Evolutionary conservation across 1,284 basidiomycete genomes (phyloP).

Genomic region (Sporisorium graminicola): DNA sequence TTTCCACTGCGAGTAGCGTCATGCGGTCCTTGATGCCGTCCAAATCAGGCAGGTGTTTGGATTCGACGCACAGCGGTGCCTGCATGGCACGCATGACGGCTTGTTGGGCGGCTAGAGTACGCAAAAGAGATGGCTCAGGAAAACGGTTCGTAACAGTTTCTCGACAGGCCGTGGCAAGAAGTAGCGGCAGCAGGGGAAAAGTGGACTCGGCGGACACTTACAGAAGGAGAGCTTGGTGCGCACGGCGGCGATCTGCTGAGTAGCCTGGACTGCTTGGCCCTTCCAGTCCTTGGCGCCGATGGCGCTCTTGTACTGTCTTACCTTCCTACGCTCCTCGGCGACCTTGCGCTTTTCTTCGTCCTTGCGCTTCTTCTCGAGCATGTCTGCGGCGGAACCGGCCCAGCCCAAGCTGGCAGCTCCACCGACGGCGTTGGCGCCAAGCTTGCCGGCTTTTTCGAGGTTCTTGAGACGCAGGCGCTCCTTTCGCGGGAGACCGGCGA

Average conservation of each 20-base stretch:
- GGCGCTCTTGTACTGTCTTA: slow-evolving; percentile 60
- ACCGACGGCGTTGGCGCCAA: slow-evolving; percentile 33
- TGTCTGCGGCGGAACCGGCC: slow-evolving; percentile 68
- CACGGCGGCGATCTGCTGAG: slow-evolving; percentile 52
- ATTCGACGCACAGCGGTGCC: slow-evolving; percentile 69
- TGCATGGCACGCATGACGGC: slow-evolving; percentile 55
- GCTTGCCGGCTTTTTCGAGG: slow-evolving; percentile 55
- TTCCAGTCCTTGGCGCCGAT: slow-evolving; percentile 67
- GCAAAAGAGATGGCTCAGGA: slow-evolving; percentile 40
- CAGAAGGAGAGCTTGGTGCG: slow-evolving; percentile 53
- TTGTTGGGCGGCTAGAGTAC: slow-evolving; percentile 59
- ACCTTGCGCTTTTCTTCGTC: slow-evolving; percentile 67
- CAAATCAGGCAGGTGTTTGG: slow-evolving; percentile 69
- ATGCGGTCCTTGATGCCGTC: slow-evolving; percentile 70
- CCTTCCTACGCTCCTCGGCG: slow-evolving; percentile 63
- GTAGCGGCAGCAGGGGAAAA: not conserved
- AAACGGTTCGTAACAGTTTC: slow-evolving; percentile 24
- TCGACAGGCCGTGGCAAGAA: slow-evolving; percentile 18
- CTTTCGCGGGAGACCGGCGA: slow-evolving; percentile 60
- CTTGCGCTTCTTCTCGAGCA: slow-evolving; percentile 68
- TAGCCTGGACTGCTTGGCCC: slow-evolving; percentile 47
- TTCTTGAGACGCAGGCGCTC: slow-evolving; percentile 63
- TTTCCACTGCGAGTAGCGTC: slow-evolving; percentile 70
- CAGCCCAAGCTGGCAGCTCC: slow-evolving; percentile 54
- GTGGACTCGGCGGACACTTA: no score